These are phyloP conservation scores for Aspergillus amoenus DNA, from an alignment of 2,329 filamentous ascomycete species.

Conservation along the genomic window DNA sequence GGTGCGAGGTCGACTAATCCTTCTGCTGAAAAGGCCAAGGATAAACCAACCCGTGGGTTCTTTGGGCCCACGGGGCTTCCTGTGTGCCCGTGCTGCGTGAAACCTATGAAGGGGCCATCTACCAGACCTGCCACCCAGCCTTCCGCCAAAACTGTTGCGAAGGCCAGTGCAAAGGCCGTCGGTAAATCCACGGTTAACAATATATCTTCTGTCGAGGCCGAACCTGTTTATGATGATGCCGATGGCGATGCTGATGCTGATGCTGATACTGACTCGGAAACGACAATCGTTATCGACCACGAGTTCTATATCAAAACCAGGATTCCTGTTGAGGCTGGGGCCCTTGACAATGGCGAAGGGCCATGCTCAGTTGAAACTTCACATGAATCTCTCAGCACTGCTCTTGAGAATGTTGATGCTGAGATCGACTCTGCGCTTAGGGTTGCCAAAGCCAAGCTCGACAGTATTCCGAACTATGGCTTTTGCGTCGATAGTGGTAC, in stretches of 20 bases:
- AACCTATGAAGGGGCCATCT: neutral
- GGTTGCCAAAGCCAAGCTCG: too few relatives aligned
- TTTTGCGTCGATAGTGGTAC: too few relatives aligned
- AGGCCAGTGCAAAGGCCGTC: neutral
- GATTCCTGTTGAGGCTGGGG: too few relatives aligned
- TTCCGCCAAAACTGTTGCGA: neutral
- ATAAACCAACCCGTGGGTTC: neutral
- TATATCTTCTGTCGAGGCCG: neutral
- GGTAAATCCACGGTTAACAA: neutral
- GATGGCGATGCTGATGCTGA: neutral
- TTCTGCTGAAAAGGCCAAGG: too few relatives aligned
- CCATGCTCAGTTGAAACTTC: too few relatives aligned
- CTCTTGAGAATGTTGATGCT: too few relatives aligned
- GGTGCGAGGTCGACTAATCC: too few relatives aligned
- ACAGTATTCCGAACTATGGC: too few relatives aligned
- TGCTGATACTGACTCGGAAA: neutral
- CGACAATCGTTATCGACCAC: neutral
- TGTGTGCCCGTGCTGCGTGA: neutral
- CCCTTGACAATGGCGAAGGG: too few relatives aligned
- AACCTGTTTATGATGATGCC: neutral
- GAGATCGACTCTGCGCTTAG: too few relatives aligned
- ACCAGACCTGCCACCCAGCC: neutral
- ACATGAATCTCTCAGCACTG: too few relatives aligned
- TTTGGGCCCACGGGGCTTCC: neutral
- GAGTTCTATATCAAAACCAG: too few relatives aligned